Base-by-base conservation (phyloP, 2,329 filamentous ascomycete species). In the Trichoderma sp. region DNA sequence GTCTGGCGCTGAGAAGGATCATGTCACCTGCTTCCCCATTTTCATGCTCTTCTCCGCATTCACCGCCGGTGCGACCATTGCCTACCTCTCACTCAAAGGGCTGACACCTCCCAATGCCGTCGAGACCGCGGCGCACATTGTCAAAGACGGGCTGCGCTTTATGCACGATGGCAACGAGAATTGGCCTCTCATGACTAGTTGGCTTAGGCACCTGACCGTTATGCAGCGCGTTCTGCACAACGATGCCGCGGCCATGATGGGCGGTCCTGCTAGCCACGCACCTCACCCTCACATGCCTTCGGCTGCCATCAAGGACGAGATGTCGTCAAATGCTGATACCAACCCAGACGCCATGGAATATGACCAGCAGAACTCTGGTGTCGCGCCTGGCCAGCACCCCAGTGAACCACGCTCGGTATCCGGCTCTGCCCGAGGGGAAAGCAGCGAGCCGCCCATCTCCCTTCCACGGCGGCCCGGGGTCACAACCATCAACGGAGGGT, bases 1-100 rank as follows among this genome's bases (percentile, higher is more conserved):
- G 78, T 79, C 83, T 12, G 87, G 87, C 11, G 82, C 85, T 1
- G 87, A 90, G 67, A 89, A 89, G 80, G 87, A 89, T 69, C 82
- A 83, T 28, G 83, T 86, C n/a, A 82, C 87, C n/a, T 89, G 86
- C 79, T 88, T 89, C 79, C 88, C 88, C 47, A 87, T 90, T 70
- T 88, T 89, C 73, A 90, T 90, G 88, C 82, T 90, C 14, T 90
- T 90, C 78, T 87, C 88, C 0, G 86, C 87, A 65, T 90, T 90
- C 73, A 89, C 87, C 0, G 87, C 88, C 2, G 87, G 87, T 73
- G 88, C 88, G 2, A 90, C 88, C 1, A 86, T 89, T 1, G 88
- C 88, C 14, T 90, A 89, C 79, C 83, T 90, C 34, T 88, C 87
- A n/a, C 83, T 90, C 60, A 90, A 89, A 80, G 87, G 87, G 11